Base-by-base conservation (phyloP, 768 basidiomycete species). In the Serendipita vermifera region DNA sequence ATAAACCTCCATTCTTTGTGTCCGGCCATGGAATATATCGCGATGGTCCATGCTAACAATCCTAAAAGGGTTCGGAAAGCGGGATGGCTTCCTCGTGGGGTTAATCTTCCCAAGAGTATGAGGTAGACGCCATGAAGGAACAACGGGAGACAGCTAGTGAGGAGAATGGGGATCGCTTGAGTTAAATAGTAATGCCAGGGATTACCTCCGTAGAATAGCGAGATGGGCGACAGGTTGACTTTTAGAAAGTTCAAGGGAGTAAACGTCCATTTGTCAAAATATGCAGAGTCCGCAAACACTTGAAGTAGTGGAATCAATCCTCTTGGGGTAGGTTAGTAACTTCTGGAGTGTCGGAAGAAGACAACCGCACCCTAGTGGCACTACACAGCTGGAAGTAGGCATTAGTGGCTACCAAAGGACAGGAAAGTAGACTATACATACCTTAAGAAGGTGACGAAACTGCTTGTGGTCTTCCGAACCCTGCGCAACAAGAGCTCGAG, bases 1-100 rank as follows among this genome's bases (percentile, higher is more conserved):
- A 98, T 71, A 71, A 99, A 98, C 5, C 96, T 77, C 91, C 92
- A 97, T 73, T 99, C 96, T 64, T 98, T 98, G 72, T 99, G 96
- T 1, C 85, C 83, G 1, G 86, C 75, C 2, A 85, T 59, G 5
- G 94, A 97, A 66, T 88, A 91, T 4, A 85, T 65, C 2, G 64
- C 63, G 29, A 83, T 66, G 0, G 84, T 81, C 83, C 86, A 89
- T 17, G 70, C 59, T 1, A 84, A 61, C 24, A 74, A 68, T 2
- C 68, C 70, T 0, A 80, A 66, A 64, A 90, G 73, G 17, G 14
- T 17, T 17, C 54, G 39, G 11, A 20, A 27, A 32, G 27, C 29
- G 33, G 14, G 15, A 6, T 32, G 13, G n/a, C n/a, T n/a, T n/a
- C n/a, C n/a, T n/a, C n/a, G n/a, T 31, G 2, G 17, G 5, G 27